Base-by-base conservation (phyloP, 202 grass and related monocot species). In the Digitaria exilis region DNA sequence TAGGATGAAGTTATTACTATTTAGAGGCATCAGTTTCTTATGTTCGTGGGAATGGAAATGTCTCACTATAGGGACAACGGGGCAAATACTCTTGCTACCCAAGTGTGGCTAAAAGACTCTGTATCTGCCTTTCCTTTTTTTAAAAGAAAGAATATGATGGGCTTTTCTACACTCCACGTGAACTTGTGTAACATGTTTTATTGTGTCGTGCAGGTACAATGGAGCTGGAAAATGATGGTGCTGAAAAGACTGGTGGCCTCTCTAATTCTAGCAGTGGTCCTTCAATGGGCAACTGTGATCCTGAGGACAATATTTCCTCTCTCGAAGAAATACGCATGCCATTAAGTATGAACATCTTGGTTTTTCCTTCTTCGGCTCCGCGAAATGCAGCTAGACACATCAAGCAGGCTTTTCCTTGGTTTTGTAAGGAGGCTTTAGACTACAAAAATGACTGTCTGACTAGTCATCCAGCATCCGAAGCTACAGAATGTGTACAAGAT, bases 321-420 rank as follows among this genome's bases (percentile, higher is more conserved):
- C 45, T 64, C 48, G 75, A 71, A 86, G 87, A 88, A 65, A 55
- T 86, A 73, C 57, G 48, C 19, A 24, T 66, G 24, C 58, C 84
- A 82, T 72, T 26, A 29, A 67, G 51, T 25, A 18, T n/a, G 41
- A 60, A 76, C 50, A n/a, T 39, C 79, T 69, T 41, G 1, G 62
- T 48, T 41, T 84, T 80, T 78, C 82, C 89, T 82, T 94, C 92
- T 66, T 78, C 85, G 86, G 75, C 57, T 60, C 39, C 92, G 18
- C 91, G 81, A 86, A 99, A 84, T 92, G 89, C 87, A 41, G 86
- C 88, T 63, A 88, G 87, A 77, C 89, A 94, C 63, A 79, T 94
- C 31, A 96, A 96, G 62, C 26, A 75, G 41, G 77, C 72, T 69
- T 71, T 90, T 76, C 77, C 71, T 73, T 43, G 57, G 37, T 79